Evolutionary conservation across 495 filamentous ascomycete species (phyloP), one percentile per base, ranked within the genome.

Genomic region (Daldinia bambusicola): DNA sequence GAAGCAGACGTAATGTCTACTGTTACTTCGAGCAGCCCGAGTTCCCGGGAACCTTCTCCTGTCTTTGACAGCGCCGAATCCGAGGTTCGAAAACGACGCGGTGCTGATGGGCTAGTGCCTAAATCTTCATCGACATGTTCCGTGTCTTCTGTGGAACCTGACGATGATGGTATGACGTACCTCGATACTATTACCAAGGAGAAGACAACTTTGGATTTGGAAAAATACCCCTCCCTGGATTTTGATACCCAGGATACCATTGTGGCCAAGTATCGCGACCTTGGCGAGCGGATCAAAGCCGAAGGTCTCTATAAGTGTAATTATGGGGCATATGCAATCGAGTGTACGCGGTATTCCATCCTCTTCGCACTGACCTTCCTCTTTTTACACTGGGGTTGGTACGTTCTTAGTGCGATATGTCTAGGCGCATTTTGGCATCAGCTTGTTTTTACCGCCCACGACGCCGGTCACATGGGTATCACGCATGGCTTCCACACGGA

Each of bases 401-500:
- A 93, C 77, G 85, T 80, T 31, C 81, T 82, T 2, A 92, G 91
- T 45, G 94, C 88, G 6, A 81, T 93, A 62, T 95, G 89, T 74
- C 83, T 98, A 45, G 95, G 95, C 18, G 83, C 86, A 52, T 88
- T 97, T 75, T 99, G 95, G 95, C 95, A 99, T 75, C 95, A 99
- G 75, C 87, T 98, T 32, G 92, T 95, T 48, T 99, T 99, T 80
- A 90, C 91, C 5, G 95, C 93, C 69, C 95, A 99, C 83, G 95
- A 99, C 85, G 93, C 95, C 40, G 94, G 94, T 6, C 95, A 99
- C 79, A 97, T 97, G 91, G 95, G 92, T 65, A 98, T 99, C 69
- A 99, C 95, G 32, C 95, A 98, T 76, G 80, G 89, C 74, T 98
- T 93, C 78, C 88, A 90, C 26, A 80, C 86, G 16, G 95, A 99